Conservation (phyloP, 2,329 filamentous ascomycete genomes). For the Claviceps quebecensis region DNA sequence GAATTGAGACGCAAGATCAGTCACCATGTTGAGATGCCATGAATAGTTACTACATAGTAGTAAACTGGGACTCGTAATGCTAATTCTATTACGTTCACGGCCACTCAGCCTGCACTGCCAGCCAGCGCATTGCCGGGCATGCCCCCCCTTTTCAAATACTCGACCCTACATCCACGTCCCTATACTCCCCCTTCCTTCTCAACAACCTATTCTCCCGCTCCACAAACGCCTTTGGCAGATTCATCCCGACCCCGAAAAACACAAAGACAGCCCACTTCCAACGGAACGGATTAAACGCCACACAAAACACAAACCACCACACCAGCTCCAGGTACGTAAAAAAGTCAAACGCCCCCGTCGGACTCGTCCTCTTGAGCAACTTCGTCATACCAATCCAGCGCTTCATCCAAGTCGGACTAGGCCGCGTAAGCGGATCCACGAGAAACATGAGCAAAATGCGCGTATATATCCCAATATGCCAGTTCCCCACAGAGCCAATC, state of each 20-base stretch:
- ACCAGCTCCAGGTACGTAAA: slow-evolving; percentile 76
- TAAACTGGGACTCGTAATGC: neutral
- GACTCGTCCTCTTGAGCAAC: slow-evolving; percentile 52
- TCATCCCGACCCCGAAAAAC: slow-evolving; percentile 58
- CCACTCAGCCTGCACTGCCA: neutral
- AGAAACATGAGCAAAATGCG: slow-evolving; percentile 78
- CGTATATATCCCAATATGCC: slow-evolving; percentile 83
- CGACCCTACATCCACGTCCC: slow-evolving; percentile 8
- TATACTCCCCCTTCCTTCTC: slow-evolving; percentile 30
- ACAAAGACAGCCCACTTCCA: slow-evolving; percentile 88
- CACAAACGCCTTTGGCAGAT: slow-evolving; percentile 52
- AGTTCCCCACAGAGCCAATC: slow-evolving; percentile 73
- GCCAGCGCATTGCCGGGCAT: no score
- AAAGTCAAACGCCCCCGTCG: slow-evolving; percentile 71
- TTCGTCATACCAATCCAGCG: slow-evolving; percentile 78
- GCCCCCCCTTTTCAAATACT: slow-evolving; percentile 7
- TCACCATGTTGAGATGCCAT: no score
- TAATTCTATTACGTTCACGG: neutral
- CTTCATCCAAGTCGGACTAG: slow-evolving; percentile 61
- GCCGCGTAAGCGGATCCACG: slow-evolving; percentile 61
- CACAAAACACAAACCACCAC: slow-evolving; percentile 75
- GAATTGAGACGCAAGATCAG: no score
- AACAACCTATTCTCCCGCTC: slow-evolving; percentile 48
- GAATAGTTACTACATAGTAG: no score
- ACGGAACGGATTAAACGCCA: slow-evolving; percentile 68